Base-by-base conservation (phyloP, 768 basidiomycete species). In the Serendipita sp. region DNA sequence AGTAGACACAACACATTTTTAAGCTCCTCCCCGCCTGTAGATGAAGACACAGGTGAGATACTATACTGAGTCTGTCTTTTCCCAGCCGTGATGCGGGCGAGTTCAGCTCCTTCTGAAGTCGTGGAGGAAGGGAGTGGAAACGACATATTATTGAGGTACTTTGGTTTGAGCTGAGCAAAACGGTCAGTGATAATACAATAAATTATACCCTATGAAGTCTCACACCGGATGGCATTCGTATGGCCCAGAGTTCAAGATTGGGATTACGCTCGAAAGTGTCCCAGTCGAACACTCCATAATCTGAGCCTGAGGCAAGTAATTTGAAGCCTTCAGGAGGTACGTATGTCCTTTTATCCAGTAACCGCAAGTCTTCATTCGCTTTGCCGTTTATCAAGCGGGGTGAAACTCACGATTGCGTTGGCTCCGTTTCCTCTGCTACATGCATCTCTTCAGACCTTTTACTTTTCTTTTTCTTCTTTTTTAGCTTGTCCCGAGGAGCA, bases 211-310 rank as follows among this genome's bases (percentile, higher is more conserved):
- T 41, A 18, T 48, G 28, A n/a, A 32, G 23, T 46, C 85, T 66
- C 70, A 89, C 88, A 44, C 78, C 78, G 11, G 84, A 81, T 28
- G 88, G 88, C 15, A 83, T 80, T 10, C 88, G 80, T 41, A 89
- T 79, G 11, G 88, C 73, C 81, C 86, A 89, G 7, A 90, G 68
- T 68, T 90, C 87, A 8, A 82, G 69, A 66, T 88, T 80, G 0
- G 76, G 72, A 32, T 85, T 78, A 1, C 78, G 70, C 10, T 80
- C 76, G 3, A 90, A 66, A 3, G 75, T 73, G 65, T 85, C 85
- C 86, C 86, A 89, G 68, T 88, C 87, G 68, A 86, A 86, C 2
- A 78, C 76, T 23, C 67, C 70, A 16, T 63, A 16, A 1, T 76
- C 75, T 1, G 5, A 66, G 65, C 85, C 80, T 13, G 79, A 73